Evolutionary conservation across 1,284 basidiomycete species (phyloP).

Genomic region (Boletus semigastroideus): DNA sequence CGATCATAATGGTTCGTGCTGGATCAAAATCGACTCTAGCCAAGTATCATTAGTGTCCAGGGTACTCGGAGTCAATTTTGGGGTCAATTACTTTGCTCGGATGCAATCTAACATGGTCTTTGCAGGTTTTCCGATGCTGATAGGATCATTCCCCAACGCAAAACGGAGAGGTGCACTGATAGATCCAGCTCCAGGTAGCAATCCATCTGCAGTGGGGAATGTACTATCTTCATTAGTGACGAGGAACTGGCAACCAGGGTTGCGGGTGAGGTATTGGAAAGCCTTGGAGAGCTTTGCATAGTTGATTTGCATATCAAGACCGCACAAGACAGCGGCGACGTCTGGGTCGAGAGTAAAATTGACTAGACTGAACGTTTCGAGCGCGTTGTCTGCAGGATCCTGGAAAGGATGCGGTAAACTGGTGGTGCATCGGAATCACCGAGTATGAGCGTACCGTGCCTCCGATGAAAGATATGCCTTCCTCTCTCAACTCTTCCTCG

Average conservation of each 20-base stretch:
- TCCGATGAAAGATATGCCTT: conserved; percentile 80
- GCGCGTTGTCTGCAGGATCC: conserved; percentile 82
- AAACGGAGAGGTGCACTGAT: conserved; percentile 82
- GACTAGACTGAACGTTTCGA: conserved; percentile 71
- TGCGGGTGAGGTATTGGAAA: conserved; percentile 83
- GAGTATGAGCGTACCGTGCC: conserved; percentile 68
- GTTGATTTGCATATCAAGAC: conserved; percentile 77
- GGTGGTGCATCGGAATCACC: not conserved
- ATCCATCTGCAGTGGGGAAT: conserved; percentile 79
- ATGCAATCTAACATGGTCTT: conserved; percentile 94
- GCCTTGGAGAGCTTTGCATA: conserved; percentile 95
- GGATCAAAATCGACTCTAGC: conserved; percentile 83
- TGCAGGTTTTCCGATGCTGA: conserved; percentile 90
- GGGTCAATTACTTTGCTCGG: conserved; percentile 75
- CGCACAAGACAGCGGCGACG: conserved; percentile 90
- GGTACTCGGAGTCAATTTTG: not conserved
- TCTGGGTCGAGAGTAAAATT: conserved; percentile 72
- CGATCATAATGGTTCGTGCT: conserved; percentile 87
- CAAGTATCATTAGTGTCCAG: conserved; percentile 2
- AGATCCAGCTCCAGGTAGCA: conserved; percentile 84
- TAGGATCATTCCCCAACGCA: conserved; percentile 70
- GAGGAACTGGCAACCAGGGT: conserved; percentile 83
- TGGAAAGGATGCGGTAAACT: conserved; percentile 31
- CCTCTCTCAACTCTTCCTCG: conserved; percentile 87
- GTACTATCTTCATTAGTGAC: conserved; percentile 94